Evolutionary conservation across 148 eudicot genomes (phyloP), one percentile per base, ranked within the genome.

Genomic region (Rhododendron vialii): DNA sequence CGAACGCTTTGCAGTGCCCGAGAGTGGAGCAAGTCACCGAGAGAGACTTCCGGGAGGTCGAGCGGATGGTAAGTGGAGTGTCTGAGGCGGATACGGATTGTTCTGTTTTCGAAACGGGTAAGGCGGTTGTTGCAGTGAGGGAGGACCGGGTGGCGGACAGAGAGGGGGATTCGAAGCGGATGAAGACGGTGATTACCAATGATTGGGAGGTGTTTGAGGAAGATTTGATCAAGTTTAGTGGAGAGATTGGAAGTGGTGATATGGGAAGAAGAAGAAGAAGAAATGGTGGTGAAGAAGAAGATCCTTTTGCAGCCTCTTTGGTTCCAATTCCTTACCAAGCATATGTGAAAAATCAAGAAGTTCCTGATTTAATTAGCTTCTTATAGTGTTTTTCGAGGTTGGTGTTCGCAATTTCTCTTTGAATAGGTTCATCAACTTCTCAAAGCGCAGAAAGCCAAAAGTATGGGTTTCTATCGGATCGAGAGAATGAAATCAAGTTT

Each of bases 1-100:
- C 85, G 0, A 91, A 86, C 82, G 92, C 91, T 10, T 63, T 89
- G 1, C 91, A 92, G 11, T 92, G 88, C 45, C 95, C 94, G 3
- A 36, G 22, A 10, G 36, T 82, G 7, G 20, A 82, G 14, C 84
- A 3, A 24, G 28, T 82, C 48, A 47, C 47, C 9, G 84, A 82
- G 5, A 73, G 59, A 36, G 73, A 59, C 24, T 33, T 82, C 14
- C 1, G 71, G n/a, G 71, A 57, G 73, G 2, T 96, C 2, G 90
- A 92, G 90, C 57, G 82, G 12, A 92, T 96, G 38, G 85, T 94
- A 84, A 86, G 80, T 22, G 91, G 89, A 28, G 87, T 81, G 73
- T 75, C 82, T 14, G 76, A 33, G 14, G 24, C 12, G 26, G 15
- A 47, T 7, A 20, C 6, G 18, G 55, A 43, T 45, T 78, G 81